Evolutionary conservation across 192 early-diverging fungal species (phyloP).

Genomic region (Coemansia sp.): DNA sequence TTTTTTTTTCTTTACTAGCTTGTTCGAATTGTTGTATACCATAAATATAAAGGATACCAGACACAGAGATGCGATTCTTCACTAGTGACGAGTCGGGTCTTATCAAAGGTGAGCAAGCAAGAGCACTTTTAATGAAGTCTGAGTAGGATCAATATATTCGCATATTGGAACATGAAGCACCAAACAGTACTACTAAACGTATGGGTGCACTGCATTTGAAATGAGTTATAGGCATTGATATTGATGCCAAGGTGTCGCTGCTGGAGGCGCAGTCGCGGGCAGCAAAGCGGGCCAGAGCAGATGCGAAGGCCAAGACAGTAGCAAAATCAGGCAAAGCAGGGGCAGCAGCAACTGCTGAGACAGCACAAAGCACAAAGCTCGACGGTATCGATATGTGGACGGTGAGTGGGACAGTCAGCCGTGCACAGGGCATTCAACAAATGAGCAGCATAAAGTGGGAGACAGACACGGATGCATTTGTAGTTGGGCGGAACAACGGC

Average conservation of each 20-base stretch:
- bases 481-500: constrained; percentile 40
- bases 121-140: constrained; percentile 4
- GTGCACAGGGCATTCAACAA: constrained; percentile 27
- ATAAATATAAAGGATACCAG: neutral
- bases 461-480: constrained; percentile 15
- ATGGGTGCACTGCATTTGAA: neutral
- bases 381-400: constrained; percentile 25
- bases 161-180: neutral
- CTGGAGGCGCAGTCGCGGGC: constrained; percentile 46
- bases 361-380: constrained; percentile 8
- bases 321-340: constrained; percentile 17
- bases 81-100: constrained; percentile 57
- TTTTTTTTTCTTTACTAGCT: neutral
- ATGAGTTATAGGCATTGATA: constrained; percentile 17
- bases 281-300: constrained; percentile 35
- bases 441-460: constrained; percentile 17
- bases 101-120: constrained; percentile 25
- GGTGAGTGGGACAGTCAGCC: constrained; percentile 28
- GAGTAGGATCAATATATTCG: neutral
- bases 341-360: constrained; percentile 6
- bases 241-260: constrained; percentile 45
- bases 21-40: constrained; percentile 1
- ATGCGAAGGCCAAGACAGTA: constrained; percentile 43
- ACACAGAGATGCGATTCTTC: constrained; percentile 45
- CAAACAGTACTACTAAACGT: neutral